A percentile compares a stretch with the other conserved stretches of the same genome.
phyloP scores from a whole-genome alignment of 2,329 filamentous ascomycete genomes.

The Trichophyton mentagrophytes region DNA sequence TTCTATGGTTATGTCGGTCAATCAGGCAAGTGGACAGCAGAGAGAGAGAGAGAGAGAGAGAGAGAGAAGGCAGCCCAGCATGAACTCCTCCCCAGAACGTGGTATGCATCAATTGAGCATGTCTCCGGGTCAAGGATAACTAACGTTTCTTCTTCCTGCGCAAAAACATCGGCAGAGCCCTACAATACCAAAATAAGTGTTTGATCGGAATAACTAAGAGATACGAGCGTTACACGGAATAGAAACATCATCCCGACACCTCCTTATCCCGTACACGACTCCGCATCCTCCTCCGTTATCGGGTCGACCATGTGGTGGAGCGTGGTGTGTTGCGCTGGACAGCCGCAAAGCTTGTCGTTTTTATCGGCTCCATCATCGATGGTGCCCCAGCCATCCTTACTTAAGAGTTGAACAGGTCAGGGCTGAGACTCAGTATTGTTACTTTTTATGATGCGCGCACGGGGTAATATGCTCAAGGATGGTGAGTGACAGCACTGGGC shows the following conservation, averaged over 20 bases:
- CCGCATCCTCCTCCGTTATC: not conserved
- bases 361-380: not conserved
- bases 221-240: not conserved
- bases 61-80: too few species aligned
- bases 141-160: not conserved
- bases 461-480: not conserved
- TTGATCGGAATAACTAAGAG: not conserved
- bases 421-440: not conserved
- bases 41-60: too few species aligned
- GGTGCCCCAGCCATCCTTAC: too few species aligned
- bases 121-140: not conserved
- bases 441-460: not conserved
- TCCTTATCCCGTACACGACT: not conserved
- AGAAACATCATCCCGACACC: not conserved
- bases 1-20: too few species aligned
- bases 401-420: not conserved
- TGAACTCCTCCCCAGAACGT: too few species aligned
- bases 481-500: too few species aligned
- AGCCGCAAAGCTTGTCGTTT: conserved; percentile 2
- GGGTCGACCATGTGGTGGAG: not conserved
- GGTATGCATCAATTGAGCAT: too few species aligned
- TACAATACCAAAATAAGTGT: not conserved
- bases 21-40: not conserved
- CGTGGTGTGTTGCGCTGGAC: not conserved
- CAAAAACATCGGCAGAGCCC: not conserved